These are phyloP conservation scores for Septoria linicola DNA, from an alignment of 2,329 filamentous ascomycete species.

Conservation along the genomic window DNA sequence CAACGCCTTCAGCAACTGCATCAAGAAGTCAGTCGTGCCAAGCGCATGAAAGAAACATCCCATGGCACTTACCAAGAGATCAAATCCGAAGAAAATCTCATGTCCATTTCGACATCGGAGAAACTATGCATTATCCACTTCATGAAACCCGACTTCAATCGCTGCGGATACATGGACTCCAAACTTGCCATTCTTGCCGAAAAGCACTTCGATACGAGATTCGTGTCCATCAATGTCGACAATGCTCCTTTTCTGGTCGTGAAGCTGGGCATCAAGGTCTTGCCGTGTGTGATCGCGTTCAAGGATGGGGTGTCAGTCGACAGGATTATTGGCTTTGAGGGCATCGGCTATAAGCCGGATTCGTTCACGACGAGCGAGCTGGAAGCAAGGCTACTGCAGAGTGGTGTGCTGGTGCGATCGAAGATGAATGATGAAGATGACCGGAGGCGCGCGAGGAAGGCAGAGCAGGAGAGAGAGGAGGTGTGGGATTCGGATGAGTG, in stretches of 20 bases:
- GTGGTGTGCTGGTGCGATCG: constrained; percentile 52
- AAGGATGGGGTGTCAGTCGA: constrained; percentile 56
- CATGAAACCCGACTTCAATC: constrained; percentile 62
- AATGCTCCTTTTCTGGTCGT: constrained; percentile 60
- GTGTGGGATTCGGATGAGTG: constrained; percentile 49
- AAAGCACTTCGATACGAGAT: constrained; percentile 59
- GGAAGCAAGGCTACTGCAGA: constrained; percentile 52
- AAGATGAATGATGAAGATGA: constrained; percentile 52
- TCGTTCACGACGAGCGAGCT: constrained; percentile 56
- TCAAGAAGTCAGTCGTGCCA: constrained; percentile 54
- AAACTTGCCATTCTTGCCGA: constrained; percentile 56
- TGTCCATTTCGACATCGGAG: constrained; percentile 60
- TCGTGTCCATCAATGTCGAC: constrained; percentile 59
- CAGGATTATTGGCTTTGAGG: constrained; percentile 60
- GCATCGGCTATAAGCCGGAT: constrained; percentile 54
- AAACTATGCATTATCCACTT: constrained; percentile 62
- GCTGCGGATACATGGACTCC: constrained; percentile 62
- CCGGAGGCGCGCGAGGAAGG: constrained; percentile 33
- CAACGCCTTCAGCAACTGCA: constrained; percentile 59
- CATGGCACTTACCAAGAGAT: constrained; percentile 56
- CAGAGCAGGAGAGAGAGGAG: constrained; percentile 37
- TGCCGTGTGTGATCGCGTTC: constrained; percentile 60
- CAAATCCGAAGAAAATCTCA: constrained; percentile 57
- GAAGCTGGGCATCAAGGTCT: constrained; percentile 57
- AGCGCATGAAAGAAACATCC: constrained; percentile 43